Evolutionary conservation across 2,329 filamentous ascomycete genomes (phyloP).

Genomic region (Bisporella sp.): DNA sequence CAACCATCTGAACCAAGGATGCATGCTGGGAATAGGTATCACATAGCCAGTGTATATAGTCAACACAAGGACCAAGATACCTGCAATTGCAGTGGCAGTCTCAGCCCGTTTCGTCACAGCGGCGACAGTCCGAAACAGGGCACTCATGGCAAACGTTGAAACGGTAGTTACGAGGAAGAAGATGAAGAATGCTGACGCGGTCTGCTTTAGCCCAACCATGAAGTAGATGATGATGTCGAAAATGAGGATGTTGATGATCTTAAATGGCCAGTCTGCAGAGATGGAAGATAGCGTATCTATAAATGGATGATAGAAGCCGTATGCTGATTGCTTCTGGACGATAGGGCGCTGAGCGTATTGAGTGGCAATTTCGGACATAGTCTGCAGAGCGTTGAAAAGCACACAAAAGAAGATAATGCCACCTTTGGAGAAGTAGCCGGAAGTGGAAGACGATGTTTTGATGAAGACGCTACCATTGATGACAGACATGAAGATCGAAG

Average conservation of each 20-base stretch:
- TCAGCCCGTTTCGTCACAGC: slow-evolving; percentile 65
- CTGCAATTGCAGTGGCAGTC: slow-evolving; percentile 55
- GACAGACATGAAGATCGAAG: slow-evolving; percentile 44
- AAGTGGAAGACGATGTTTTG: slow-evolving; percentile 45
- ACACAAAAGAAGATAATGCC: slow-evolving; percentile 64
- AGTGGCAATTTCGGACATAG: slow-evolving; percentile 57
- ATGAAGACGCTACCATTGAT: slow-evolving; percentile 61
- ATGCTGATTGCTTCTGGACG: slow-evolving; percentile 83
- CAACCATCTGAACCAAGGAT: slow-evolving; percentile 76
- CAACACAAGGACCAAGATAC: slow-evolving; percentile 36
- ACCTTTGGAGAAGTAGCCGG: slow-evolving; percentile 55
- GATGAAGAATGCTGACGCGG: slow-evolving; percentile 76
- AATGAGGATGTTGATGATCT: slow-evolving; percentile 61
- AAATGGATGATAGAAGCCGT: slow-evolving; percentile 85
- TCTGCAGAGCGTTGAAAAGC: slow-evolving; percentile 59
- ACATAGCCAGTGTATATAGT: slow-evolving; percentile 34
- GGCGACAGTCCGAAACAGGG: slow-evolving; percentile 65
- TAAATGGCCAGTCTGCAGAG: slow-evolving; percentile 80
- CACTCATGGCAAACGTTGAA: slow-evolving; percentile 56
- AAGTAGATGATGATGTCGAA: slow-evolving; percentile 86
- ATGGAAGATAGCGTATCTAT: slow-evolving; percentile 84
- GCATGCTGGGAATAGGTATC: slow-evolving; percentile 50
- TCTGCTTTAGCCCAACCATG: slow-evolving; percentile 62
- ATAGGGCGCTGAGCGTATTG: slow-evolving; percentile 85
- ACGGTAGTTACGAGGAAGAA: slow-evolving; percentile 43